phyloP scores from a whole-genome alignment of 306 rosid genomes.

The Castanea sativa region DNA sequence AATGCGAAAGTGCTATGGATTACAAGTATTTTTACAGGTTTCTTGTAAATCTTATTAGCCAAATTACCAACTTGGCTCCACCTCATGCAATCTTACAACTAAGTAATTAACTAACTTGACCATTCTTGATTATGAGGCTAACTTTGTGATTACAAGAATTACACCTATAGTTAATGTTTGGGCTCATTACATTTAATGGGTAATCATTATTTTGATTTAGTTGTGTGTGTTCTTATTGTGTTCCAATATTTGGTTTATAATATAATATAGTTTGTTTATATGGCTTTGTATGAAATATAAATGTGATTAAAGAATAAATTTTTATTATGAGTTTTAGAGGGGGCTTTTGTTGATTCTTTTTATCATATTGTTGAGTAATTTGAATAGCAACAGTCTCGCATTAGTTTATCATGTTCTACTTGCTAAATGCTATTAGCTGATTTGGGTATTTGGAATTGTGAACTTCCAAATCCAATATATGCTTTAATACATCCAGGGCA shows the following conservation, averaged over 20 bases:
- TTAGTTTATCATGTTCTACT: not conserved
- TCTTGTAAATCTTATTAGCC: too few relatives aligned
- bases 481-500: not conserved
- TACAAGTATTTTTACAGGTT: too few relatives aligned
- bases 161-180: too few relatives aligned
- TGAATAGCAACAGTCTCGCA: not conserved
- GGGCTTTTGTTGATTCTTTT: not conserved
- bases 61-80: too few relatives aligned
- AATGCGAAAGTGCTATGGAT: too few relatives aligned
- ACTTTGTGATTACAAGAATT: too few relatives aligned
- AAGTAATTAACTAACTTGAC: too few relatives aligned
- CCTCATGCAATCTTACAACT: too few relatives aligned
- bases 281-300: not conserved
- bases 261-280: too few relatives aligned
- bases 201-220: not conserved
- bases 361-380: not conserved
- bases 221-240: not conserved
- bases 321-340: not conserved
- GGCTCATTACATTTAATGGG: too few relatives aligned
- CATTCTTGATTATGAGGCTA: too few relatives aligned
- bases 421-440: not conserved
- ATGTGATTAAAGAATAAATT: not conserved
- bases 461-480: not conserved
- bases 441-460: slow-evolving; percentile 9
- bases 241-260: not conserved